These are phyloP conservation scores for Populus tremula DNA, from an alignment of 345 rosid genomes.

Conservation along the genomic window DNA sequence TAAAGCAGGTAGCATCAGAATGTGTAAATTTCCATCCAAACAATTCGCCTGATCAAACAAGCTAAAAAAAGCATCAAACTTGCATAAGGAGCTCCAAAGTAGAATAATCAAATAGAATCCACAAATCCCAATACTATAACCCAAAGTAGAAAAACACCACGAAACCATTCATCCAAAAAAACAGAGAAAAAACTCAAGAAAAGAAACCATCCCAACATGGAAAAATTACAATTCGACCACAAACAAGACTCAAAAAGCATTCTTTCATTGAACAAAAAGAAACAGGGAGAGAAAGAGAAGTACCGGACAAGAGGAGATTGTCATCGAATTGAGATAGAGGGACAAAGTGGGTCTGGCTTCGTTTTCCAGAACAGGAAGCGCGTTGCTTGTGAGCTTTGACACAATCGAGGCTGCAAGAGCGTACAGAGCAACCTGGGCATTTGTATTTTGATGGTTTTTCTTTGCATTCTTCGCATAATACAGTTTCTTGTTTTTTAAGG, in stretches of 20 bases:
- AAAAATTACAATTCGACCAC: background rate
- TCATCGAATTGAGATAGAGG: conserved; percentile 71
- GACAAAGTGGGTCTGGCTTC: conserved; percentile 47
- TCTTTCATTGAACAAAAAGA: background rate
- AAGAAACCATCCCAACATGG: background rate
- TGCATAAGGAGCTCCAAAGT: too few relatives aligned
- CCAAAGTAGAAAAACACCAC: too few relatives aligned
- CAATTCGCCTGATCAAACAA: background rate
- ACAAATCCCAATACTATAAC: too few relatives aligned
- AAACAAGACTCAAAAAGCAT: background rate
- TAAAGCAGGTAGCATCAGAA: conserved; percentile 14
- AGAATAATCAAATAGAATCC: too few relatives aligned
- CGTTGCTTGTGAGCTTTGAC: conserved; percentile 82
- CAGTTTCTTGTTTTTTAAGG: background rate
- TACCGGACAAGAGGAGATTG: conserved; percentile 74
- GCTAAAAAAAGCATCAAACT: background rate
- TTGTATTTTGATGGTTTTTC: conserved; percentile 57
- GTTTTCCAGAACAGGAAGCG: conserved; percentile 70
- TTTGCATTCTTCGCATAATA: conserved; percentile 63
- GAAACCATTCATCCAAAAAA: background rate
- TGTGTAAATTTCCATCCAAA: background rate
- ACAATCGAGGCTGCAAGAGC: conserved; percentile 75
- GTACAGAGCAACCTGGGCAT: conserved; percentile 80
- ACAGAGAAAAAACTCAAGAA: background rate
- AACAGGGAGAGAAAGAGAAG: background rate